Conservation (phyloP, 768 basidiomycete species). For the Rhodotorula kratochvilovae region DNA sequence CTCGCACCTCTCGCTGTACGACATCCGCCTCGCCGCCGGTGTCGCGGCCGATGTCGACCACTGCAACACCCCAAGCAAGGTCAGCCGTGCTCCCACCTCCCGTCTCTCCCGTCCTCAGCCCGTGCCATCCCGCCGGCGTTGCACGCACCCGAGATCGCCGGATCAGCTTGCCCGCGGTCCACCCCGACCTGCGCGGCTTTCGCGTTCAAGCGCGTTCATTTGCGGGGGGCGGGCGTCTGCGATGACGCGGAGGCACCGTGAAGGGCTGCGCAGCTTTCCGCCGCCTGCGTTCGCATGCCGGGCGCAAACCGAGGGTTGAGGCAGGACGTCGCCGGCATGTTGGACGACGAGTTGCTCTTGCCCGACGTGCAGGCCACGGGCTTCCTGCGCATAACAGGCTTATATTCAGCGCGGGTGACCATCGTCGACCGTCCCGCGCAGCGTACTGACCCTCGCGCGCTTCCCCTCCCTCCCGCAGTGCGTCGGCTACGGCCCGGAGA, state of each 20-base stretch:
- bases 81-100: constrained; percentile 40
- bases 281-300: too few relatives aligned
- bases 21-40: constrained; percentile 92
- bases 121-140: rapidly evolving
- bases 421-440: too few relatives aligned
- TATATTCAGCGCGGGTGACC: too few relatives aligned
- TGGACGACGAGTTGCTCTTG: too few relatives aligned
- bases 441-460: not conserved
- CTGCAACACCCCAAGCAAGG: constrained; percentile 78
- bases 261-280: too few relatives aligned
- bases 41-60: constrained; percentile 97
- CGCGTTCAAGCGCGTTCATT: not conserved
- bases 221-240: too few relatives aligned
- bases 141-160: not conserved
- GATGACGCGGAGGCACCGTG: too few relatives aligned
- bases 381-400: too few relatives aligned
- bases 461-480: not conserved
- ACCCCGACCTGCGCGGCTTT: not conserved
- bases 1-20: constrained; percentile 60
- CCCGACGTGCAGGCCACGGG: too few relatives aligned
- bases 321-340: too few relatives aligned
- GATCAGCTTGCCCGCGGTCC: not conserved
- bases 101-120: constrained; percentile 35
- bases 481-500: constrained; percentile 46
- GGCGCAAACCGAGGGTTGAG: too few relatives aligned